Evolutionary conservation across 2,329 filamentous ascomycete species (phyloP), one percentile per base, ranked within the genome.

Genomic region (Triangularia setosa): DNA sequence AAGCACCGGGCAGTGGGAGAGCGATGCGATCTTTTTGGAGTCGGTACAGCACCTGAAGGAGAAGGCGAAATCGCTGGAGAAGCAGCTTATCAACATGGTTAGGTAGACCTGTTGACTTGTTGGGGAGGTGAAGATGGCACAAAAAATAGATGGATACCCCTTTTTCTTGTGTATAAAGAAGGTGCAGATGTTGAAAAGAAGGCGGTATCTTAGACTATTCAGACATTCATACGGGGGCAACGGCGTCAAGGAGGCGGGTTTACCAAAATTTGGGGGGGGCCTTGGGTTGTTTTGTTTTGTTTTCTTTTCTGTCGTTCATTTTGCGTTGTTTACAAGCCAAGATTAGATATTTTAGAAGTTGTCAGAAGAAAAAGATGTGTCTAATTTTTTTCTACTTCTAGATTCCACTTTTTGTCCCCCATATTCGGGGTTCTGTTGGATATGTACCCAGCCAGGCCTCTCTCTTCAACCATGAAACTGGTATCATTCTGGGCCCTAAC

Each of bases 1-100:
- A 82, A 97, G 93, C 81, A 90, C 92, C 0, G 96, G 95, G 5
- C 95, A 99, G 79, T 96, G 92, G 82, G 89, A 95, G 65, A 97
- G 93, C 74, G 94, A 98, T 72, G 89, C 93, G 78, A 83, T 99
- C 69, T 98, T 99, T 81, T 78, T 99, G 63, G 93, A 98, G 79
- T 88, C 92, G 27, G 85, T 99, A 59, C 90, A 90, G 79, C 82
- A 92, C 70, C 79, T 99, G 67, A 97, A 93, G 81, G 82, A 86
- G 72, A 98, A 98, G 82, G 95, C 91, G 70, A 80, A 87, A 74
- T 83, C 84, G 71, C 82, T 94, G 68, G 88, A 90, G 81, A 82
- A 87, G 73, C 89, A 91, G 73, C 81, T 94, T 72, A 79, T 84
- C 69, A 84, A 85, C 73, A 89, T 90, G 85, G 82, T 81, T 69